phyloP scores from a whole-genome alignment of 2,329 filamentous ascomycete species.

The Penicillium psychrosexuale region DNA sequence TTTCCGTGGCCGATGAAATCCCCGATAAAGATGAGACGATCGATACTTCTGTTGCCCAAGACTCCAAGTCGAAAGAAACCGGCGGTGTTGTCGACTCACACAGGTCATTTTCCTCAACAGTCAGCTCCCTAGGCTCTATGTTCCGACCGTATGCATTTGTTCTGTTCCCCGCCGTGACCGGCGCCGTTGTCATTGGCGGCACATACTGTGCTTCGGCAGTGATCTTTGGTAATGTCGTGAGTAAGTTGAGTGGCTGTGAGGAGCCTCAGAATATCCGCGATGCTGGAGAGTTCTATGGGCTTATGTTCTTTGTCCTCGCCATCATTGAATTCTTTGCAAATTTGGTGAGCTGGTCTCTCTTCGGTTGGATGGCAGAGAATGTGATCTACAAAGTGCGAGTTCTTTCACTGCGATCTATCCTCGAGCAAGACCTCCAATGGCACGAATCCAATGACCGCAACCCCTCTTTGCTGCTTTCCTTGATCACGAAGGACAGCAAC shows the following conservation, averaged over 20 bases:
- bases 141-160: constrained; percentile 4
- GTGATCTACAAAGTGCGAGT: constrained; percentile 62
- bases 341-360: constrained; percentile 56
- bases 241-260: constrained; percentile 55
- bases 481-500: constrained; percentile 67
- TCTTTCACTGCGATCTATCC: constrained; percentile 60
- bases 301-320: constrained; percentile 61
- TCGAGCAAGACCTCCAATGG: constrained; percentile 66
- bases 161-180: constrained; percentile 42
- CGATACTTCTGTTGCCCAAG: background rate
- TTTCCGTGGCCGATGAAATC: background rate
- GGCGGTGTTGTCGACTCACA: background rate
- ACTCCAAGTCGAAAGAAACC: background rate
- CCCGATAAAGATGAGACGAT: background rate
- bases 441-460: constrained; percentile 63
- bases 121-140: constrained; percentile 43
- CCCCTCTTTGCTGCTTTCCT: constrained; percentile 59
- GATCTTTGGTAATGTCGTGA: constrained; percentile 60
- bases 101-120: constrained; percentile 16
- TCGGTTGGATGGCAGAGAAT: constrained; percentile 61
- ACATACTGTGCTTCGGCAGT: constrained; percentile 57
- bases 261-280: constrained; percentile 48
- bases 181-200: constrained; percentile 53
- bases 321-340: constrained; percentile 61
- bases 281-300: constrained; percentile 53